These are phyloP conservation scores for Ustilago crameri DNA, from an alignment of 1,284 basidiomycete genomes.

Conservation along the genomic window DNA sequence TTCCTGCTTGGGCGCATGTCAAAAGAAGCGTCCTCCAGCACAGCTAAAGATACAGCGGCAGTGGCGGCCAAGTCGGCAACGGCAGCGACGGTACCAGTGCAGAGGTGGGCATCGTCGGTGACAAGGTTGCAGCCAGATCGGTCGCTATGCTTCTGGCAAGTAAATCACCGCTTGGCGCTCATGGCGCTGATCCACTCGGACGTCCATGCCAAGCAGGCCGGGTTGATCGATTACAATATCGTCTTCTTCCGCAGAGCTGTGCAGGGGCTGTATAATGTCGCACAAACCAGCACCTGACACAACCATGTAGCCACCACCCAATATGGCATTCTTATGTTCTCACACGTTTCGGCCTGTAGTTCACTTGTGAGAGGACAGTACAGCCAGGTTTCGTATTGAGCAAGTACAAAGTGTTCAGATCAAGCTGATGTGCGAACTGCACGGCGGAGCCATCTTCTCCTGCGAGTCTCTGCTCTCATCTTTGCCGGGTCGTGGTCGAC, in stretches of 20 bases:
- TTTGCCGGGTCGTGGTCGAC: slow-evolving; percentile 40
- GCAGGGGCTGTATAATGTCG: slow-evolving; percentile 66
- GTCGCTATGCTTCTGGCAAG: slow-evolving; percentile 85
- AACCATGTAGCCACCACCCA: no score
- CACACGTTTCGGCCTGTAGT: no score
- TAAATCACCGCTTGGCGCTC: slow-evolving; percentile 81
- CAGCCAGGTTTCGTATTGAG: no score
- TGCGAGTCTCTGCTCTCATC: slow-evolving; percentile 38
- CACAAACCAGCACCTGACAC: slow-evolving; percentile 37
- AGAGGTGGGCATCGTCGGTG: slow-evolving; percentile 66
- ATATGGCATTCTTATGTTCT: no score
- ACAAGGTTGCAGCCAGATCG: slow-evolving; percentile 76
- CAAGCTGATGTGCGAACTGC: slow-evolving; percentile 31
- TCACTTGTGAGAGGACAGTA: not conserved
- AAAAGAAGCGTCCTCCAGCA: slow-evolving; percentile 14
- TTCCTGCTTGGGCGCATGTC: slow-evolving; percentile 28
- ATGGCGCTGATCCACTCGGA: slow-evolving; percentile 82
- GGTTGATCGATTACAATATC: slow-evolving; percentile 91
- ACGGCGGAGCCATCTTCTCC: slow-evolving; percentile 49
- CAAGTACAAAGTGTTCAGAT: not conserved
- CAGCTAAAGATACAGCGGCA: not conserved
- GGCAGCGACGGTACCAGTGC: no score
- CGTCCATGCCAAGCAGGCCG: slow-evolving; percentile 80
- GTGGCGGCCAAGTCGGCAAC: not conserved
- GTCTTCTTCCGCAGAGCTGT: slow-evolving; percentile 78